These are phyloP conservation scores for Pterothamnion heteromorphum DNA, from an alignment of 31 red algal species.

Conservation along the genomic window DNA sequence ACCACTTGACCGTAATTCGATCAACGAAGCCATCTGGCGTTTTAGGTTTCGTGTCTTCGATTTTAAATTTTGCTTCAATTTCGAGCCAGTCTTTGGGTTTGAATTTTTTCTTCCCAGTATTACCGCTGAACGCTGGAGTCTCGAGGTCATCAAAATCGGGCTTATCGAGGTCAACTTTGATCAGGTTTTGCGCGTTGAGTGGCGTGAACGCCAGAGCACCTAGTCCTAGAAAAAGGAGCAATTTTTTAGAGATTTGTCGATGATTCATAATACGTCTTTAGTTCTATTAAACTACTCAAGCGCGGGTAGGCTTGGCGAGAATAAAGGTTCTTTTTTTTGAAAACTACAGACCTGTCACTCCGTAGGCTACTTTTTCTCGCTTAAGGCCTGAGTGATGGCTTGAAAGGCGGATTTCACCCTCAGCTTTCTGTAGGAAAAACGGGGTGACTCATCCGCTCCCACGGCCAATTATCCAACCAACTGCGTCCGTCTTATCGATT, in stretches of 20 bases:
- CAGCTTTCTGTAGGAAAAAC: no score
- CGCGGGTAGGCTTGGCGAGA: neutral
- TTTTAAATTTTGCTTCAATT: neutral
- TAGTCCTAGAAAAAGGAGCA: neutral
- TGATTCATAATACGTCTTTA: neutral
- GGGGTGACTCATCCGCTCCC: no score
- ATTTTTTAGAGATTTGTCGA: neutral
- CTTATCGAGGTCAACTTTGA: neutral
- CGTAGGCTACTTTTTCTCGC: no score
- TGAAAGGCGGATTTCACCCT: no score
- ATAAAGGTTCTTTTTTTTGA: no score
- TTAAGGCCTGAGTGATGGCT: no score
- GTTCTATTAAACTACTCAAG: neutral
- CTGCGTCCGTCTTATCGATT: no score
- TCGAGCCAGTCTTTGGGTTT: neutral
- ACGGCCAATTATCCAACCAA: no score
- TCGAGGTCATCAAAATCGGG: neutral
- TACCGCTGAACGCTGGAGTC: neutral
- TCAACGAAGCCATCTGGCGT: neutral
- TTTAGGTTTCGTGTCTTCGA: slow-evolving; percentile 2
- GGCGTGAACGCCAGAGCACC: neutral
- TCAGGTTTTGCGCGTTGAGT: neutral
- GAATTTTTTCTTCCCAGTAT: neutral
- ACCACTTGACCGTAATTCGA: neutral
- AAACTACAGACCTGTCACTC: no score